Conservation (phyloP, 768 basidiomycete species). For the Tulasnella sp. region DNA sequence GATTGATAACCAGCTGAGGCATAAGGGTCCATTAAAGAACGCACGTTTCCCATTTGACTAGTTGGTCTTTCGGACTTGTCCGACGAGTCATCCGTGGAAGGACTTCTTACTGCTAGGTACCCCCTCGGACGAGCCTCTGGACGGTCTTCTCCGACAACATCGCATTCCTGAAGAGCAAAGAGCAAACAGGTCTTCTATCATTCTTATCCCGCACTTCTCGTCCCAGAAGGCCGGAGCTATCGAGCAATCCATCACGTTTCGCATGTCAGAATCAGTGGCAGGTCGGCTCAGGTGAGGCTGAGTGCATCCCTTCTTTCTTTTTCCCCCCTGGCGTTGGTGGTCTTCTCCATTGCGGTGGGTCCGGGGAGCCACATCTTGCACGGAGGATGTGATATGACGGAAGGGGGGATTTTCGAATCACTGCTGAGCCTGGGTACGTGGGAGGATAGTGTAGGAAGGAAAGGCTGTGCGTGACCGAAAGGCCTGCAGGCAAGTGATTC, state of each 20-base stretch:
- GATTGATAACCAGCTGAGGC: background rate
- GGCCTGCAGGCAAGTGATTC: background rate
- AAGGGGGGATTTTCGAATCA: background rate
- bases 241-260: background rate
- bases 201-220: background rate
- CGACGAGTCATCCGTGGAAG: background rate
- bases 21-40: background rate
- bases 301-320: background rate
- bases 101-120: background rate
- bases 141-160: background rate
- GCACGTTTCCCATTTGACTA: background rate
- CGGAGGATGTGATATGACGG: background rate
- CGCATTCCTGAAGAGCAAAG: background rate
- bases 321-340: background rate
- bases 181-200: background rate
- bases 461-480: conserved; percentile 2
- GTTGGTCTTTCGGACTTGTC: background rate
- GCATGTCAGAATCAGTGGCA: background rate
- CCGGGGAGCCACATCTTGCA: background rate
- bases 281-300: conserved; percentile 3
- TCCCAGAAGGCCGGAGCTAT: background rate
- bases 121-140: background rate
- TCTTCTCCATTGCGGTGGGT: background rate
- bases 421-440: background rate
- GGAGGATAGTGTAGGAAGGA: background rate